These are phyloP conservation scores for Arthroderma uncinatum DNA, from an alignment of 2,329 filamentous ascomycete genomes.

Conservation along the genomic window DNA sequence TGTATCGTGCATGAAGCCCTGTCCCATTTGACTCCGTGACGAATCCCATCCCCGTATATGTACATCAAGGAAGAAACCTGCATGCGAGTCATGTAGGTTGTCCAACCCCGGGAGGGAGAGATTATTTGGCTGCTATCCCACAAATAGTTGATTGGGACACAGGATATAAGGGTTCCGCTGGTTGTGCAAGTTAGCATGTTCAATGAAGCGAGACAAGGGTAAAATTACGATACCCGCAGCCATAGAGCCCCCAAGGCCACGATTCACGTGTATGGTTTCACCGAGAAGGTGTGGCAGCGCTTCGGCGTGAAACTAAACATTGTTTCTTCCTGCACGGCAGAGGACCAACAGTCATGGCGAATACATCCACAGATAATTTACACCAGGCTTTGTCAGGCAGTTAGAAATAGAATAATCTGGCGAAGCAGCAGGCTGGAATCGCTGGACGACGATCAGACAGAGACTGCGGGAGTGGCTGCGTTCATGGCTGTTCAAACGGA, in stretches of 20 bases:
- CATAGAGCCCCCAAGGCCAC: background rate
- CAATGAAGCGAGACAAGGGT: background rate
- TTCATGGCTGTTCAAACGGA: background rate
- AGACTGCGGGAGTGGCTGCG: background rate
- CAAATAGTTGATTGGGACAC: background rate
- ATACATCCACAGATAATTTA: background rate
- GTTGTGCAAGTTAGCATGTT: background rate
- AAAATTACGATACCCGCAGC: background rate
- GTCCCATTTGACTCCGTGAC: background rate
- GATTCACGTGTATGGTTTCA: background rate
- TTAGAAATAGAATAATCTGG: background rate
- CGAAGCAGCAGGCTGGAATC: background rate
- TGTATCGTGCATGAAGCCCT: background rate
- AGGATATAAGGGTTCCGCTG: background rate
- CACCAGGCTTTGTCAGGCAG: background rate
- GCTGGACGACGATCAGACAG: background rate
- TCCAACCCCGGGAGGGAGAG: conserved; percentile 3
- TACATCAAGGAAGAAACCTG: background rate
- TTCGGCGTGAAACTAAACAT: background rate
- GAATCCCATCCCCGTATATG: background rate
- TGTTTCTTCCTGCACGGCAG: background rate
- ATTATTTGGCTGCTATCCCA: conserved; percentile 3
- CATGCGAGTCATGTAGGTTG: conserved; percentile 3
- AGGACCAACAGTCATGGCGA: background rate
- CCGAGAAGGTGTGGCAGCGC: background rate